Evolutionary conservation across 1,284 basidiomycete genomes (phyloP).

Genomic region (Ganoderma resinaceum): DNA sequence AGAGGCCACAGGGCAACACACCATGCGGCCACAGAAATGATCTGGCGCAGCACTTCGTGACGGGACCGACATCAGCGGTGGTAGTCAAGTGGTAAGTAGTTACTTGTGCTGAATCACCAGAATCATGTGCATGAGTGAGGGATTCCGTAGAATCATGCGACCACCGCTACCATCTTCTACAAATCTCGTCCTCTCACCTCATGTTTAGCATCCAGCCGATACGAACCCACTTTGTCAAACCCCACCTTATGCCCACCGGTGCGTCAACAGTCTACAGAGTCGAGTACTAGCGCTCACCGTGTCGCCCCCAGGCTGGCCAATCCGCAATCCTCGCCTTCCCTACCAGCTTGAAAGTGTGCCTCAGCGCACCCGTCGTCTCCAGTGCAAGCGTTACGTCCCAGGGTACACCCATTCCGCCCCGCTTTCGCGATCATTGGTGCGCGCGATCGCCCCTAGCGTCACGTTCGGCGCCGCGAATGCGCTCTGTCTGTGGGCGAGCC

Average conservation of each 20-base stretch:
- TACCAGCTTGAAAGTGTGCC: slow-evolving; percentile 49
- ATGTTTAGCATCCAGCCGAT: not conserved
- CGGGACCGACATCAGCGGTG: not conserved
- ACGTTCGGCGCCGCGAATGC: slow-evolving; percentile 49
- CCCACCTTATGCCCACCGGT: not conserved
- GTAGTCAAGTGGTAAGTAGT: too few relatives aligned
- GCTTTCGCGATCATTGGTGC: slow-evolving; percentile 54
- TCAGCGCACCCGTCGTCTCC: slow-evolving; percentile 33
- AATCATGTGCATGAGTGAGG: not conserved
- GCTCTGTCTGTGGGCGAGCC: slow-evolving; percentile 46
- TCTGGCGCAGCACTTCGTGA: not conserved
- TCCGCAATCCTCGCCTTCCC: slow-evolving; percentile 48
- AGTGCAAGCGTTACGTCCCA: slow-evolving; percentile 53
- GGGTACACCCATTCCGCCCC: slow-evolving; percentile 57
- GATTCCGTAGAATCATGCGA: not conserved
- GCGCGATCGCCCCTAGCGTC: slow-evolving; percentile 57
- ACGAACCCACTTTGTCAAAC: not conserved
- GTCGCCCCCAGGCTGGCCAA: slow-evolving; percentile 40
- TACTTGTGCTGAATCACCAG: not conserved
- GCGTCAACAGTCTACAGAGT: too few relatives aligned
- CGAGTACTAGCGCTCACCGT: slow-evolving; percentile 25
- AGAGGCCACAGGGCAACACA: not conserved
- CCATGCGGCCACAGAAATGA: not conserved
- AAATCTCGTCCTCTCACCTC: not conserved
- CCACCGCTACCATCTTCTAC: not conserved